Conservation (phyloP, 495 filamentous ascomycete genomes). For the Penicillium taxi region DNA sequence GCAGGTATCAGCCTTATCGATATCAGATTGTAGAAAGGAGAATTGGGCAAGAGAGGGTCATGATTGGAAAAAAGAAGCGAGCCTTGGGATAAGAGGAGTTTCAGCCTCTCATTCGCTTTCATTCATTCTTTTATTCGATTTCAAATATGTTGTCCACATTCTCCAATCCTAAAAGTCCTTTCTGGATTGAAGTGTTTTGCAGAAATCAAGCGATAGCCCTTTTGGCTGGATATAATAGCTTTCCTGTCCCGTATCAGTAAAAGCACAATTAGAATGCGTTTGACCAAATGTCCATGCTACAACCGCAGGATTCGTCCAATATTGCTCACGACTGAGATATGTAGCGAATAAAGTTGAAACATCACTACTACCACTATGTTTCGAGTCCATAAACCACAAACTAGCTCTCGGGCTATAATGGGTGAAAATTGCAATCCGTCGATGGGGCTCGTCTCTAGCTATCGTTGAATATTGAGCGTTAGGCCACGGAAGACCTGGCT, state of each 20-base stretch:
- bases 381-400: conserved; percentile 26
- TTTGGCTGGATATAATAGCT: conserved; percentile 14
- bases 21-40: too few relatives aligned
- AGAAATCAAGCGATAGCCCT: conserved; percentile 14
- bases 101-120: too few relatives aligned
- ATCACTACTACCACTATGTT: conserved; percentile 21
- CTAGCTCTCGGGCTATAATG: conserved; percentile 41
- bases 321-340: conserved; percentile 28
- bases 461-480: too few relatives aligned
- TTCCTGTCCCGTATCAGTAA: conserved; percentile 13
- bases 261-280: conserved; percentile 41
- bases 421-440: conserved; percentile 30
- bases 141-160: too few relatives aligned
- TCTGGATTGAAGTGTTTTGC: conserved; percentile 8
- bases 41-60: too few relatives aligned
- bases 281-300: conserved; percentile 40
- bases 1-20: too few relatives aligned
- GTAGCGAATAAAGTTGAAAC: conserved; percentile 30
- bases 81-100: too few relatives aligned
- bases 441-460: conserved; percentile 11
- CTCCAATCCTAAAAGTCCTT: conserved; percentile 6
- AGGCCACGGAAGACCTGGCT: too few relatives aligned
- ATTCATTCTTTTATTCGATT: too few relatives aligned
- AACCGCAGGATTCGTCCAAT: conserved; percentile 28
- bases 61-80: too few relatives aligned